A percentile compares a stretch with the other conserved stretches of the same genome.
These are phyloP conservation scores for Mortierella sp. DNA, from an alignment of 371 early-diverging fungal species.

Conservation along the genomic window DNA sequence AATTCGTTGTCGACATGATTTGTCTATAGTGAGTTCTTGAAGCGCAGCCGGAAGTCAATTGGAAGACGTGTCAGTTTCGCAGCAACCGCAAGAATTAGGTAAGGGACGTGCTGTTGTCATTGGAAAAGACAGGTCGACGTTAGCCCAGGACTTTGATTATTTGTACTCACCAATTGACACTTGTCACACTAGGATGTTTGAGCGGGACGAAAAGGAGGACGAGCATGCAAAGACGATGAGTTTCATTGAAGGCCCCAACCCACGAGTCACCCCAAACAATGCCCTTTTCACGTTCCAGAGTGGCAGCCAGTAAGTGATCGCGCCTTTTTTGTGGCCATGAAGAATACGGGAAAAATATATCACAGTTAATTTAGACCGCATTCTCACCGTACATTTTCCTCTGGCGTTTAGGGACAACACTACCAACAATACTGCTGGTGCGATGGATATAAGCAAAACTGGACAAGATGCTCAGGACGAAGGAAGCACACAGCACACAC, in stretches of 20 bases:
- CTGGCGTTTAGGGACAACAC: background rate
- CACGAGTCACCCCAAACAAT: slow-evolving; percentile 1
- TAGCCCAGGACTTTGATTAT: background rate
- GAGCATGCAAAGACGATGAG: slow-evolving; percentile 52
- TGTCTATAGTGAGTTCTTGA: slow-evolving; percentile 38
- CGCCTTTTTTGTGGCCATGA: background rate
- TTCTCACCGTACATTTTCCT: background rate
- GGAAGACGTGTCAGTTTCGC: slow-evolving; percentile 62
- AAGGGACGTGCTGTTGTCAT: background rate
- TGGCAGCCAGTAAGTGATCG: slow-evolving; percentile 17
- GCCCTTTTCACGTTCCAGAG: slow-evolving; percentile 27
- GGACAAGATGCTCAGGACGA: slow-evolving; percentile 6
- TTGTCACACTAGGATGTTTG: slow-evolving; percentile 42
- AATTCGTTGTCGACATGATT: background rate
- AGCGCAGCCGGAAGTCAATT: slow-evolving; percentile 54
- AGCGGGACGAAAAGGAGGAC: slow-evolving; percentile 54
- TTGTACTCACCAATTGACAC: background rate
- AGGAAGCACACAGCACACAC: slow-evolving; percentile 21
- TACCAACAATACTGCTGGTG: slow-evolving; percentile 9
- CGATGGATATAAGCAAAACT: background rate
- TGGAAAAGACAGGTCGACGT: background rate
- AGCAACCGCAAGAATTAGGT: slow-evolving; percentile 61
- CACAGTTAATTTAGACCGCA: background rate
- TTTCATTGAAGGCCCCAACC: slow-evolving; percentile 40
- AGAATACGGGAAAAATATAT: background rate